A percentile compares a stretch with the other conserved stretches of the same genome.
Evolutionary conservation across 1,284 basidiomycete genomes (phyloP).

Genomic region (Ceratobasidium sp.): DNA sequence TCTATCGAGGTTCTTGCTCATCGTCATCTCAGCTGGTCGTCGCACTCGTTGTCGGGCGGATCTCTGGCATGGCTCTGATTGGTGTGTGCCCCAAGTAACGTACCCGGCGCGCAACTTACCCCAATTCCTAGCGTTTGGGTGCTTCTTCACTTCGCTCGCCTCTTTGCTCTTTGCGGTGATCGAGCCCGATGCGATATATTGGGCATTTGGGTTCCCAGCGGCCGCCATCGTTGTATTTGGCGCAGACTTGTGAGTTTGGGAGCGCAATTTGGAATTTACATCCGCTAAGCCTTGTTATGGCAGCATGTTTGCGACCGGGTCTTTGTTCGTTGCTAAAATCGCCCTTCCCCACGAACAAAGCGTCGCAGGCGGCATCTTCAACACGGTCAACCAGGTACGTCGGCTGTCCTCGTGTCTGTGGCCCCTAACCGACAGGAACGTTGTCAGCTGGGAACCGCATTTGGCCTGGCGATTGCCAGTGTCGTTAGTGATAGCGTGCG

Average conservation of each 20-base stretch:
- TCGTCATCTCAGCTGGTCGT: conserved; percentile 59
- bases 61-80: conserved; percentile 67
- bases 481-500: conserved; percentile 74
- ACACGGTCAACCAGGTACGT: conserved; percentile 75
- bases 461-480: conserved; percentile 79
- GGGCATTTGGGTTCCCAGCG: conserved; percentile 84
- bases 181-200: conserved; percentile 69
- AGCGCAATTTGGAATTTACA: background rate
- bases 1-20: conserved; percentile 51
- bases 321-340: conserved; percentile 80
- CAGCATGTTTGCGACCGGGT: conserved; percentile 74
- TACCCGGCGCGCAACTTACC: background rate
- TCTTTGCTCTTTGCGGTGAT: conserved; percentile 80
- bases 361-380: conserved; percentile 79
- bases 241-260: conserved; percentile 69
- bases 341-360: conserved; percentile 79
- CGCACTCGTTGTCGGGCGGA: conserved; percentile 66
- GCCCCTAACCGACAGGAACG: background rate
- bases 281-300: conserved; percentile 9
- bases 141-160: conserved; percentile 69
- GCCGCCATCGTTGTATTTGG: conserved; percentile 78
- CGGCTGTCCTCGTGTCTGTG: conserved; percentile 4
- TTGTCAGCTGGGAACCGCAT: conserved; percentile 72
- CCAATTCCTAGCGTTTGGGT: conserved; percentile 61
- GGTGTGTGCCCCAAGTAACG: conserved; percentile 57